Evolutionary conservation across 2,329 filamentous ascomycete genomes (phyloP), one percentile per base, ranked within the genome.

Genomic region (Dactylellina haptotyla): DNA sequence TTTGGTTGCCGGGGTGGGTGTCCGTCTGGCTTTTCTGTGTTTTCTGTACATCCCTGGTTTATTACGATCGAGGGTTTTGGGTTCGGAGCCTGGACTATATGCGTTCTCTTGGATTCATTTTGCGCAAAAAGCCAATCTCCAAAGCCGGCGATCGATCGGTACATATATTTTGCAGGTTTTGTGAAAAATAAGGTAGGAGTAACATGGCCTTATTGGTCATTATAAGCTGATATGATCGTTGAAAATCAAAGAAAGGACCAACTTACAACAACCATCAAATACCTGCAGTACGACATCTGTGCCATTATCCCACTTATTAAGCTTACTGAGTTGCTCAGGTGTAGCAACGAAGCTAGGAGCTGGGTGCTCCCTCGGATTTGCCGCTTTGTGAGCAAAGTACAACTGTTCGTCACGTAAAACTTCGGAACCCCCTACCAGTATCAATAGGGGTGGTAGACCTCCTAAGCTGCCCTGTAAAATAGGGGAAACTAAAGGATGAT

Each of bases 91-190:
- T 6, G 30, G 23, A 12, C 26, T 1, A n/a, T 50, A 25, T 5
- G 2, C 2, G 20, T 18, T 8, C 16, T 32, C 14, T 37, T 20
- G 12, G 64, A 32, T 2, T 58, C 58, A 10, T 72, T 92, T 76
- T 89, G 85, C 0, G 93, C 92, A 20, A 97, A 84, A 0, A 90
- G 90, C 93, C 93, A 98, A 0, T 93, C 92, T 1, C 93, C 90
- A 78, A 99, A 98, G 77, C 97, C 93, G 0, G 95, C 91, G 57
- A 97, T 88, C 0, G 92, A 91, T 51, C 94, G 87, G 80, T 92
- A 98, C 93, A 98, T 97, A 82, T 90, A 91, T 80, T 98, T 98
- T 48, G 94, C 95, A 0, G 95, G 95, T n/a, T 89, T 87, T 0
- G 94, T 98, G 80, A 97, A 98, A 78, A 92, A 96, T 16, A 98